Conservation (phyloP, 2,329 filamentous ascomycete species). For the Colletotrichum orchidophilum region DNA sequence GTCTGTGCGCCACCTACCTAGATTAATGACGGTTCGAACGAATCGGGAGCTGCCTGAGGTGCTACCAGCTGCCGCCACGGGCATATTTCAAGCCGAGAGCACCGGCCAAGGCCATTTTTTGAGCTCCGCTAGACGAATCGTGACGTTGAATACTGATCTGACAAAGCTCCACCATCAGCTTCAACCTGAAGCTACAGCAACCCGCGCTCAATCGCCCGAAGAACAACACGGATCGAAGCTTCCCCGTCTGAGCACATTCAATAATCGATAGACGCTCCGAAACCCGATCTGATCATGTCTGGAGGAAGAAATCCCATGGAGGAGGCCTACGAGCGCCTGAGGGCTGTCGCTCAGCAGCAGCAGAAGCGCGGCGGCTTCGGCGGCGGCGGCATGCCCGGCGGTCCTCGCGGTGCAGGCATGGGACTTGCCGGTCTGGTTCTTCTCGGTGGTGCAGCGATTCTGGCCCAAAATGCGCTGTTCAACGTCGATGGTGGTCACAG, state of each 20-base stretch:
- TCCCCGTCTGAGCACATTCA: neutral
- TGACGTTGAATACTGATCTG: slow-evolving; percentile 30
- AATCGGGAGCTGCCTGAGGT: slow-evolving; percentile 13
- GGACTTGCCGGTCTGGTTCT: slow-evolving; percentile 53
- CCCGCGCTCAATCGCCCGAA: neutral
- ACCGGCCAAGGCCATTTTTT: slow-evolving; percentile 31
- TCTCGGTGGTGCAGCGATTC: slow-evolving; percentile 58
- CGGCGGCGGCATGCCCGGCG: slow-evolving; percentile 50
- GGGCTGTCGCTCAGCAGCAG: slow-evolving; percentile 56
- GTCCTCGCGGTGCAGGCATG: slow-evolving; percentile 47
- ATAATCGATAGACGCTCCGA: neutral
- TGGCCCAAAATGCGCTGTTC: slow-evolving; percentile 71
- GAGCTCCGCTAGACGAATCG: slow-evolving; percentile 28
- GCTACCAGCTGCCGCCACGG: neutral
- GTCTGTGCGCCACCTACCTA: neutral
- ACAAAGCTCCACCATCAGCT: slow-evolving; percentile 29
- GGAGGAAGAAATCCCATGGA: slow-evolving; percentile 51
- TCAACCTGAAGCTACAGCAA: slow-evolving; percentile 11
- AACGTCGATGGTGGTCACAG: slow-evolving; percentile 98
- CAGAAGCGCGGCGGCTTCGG: slow-evolving; percentile 51
- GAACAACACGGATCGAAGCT: neutral
- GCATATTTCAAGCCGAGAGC: slow-evolving; percentile 15
- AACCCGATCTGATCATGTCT: slow-evolving; percentile 14
- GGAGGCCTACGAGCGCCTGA: slow-evolving; percentile 61
- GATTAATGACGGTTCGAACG: slow-evolving; percentile 1